phyloP scores from a whole-genome alignment of 805 yeast species.

The Teunomyces aglyptinius region DNA sequence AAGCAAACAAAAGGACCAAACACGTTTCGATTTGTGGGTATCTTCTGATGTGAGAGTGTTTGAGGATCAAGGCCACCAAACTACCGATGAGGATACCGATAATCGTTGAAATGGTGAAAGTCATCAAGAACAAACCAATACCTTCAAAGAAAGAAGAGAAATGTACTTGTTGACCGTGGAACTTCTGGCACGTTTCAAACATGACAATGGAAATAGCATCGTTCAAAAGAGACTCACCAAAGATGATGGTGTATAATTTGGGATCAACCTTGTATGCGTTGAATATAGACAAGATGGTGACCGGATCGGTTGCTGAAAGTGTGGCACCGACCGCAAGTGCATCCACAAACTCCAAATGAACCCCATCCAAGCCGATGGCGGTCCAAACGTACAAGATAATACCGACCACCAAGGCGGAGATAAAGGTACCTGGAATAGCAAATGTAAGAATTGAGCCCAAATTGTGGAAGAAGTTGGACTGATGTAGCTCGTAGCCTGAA shows the following conservation, averaged over 20 bases:
- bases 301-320: conserved; percentile 97
- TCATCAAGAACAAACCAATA: conserved; percentile 87
- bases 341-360: conserved; percentile 89
- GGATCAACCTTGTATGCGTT: conserved; percentile 98
- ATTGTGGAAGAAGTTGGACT: conserved; percentile 90
- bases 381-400: conserved; percentile 86
- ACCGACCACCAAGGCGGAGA: conserved; percentile 91
- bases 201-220: conserved; percentile 98
- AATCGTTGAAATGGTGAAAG: conserved; percentile 84
- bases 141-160: conserved; percentile 87
- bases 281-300: conserved; percentile 91
- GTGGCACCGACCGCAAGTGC: conserved; percentile 98
- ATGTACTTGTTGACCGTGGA: conserved; percentile 77
- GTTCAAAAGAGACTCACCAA: conserved; percentile 92
- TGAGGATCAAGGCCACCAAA: conserved; percentile 81
- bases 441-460: conserved; percentile 86
- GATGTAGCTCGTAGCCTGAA: conserved; percentile 95
- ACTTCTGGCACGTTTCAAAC: conserved; percentile 97
- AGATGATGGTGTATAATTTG: conserved; percentile 91
- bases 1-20: conserved; percentile 83
- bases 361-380: conserved; percentile 83
- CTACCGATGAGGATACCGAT: conserved; percentile 90
- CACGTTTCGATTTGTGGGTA: conserved; percentile 98
- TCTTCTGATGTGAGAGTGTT: conserved; percentile 89
- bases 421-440: conserved; percentile 96